Percentiles rank a stretch among this genome's conserved stretches.
Evolutionary conservation across 345 rosid genomes (phyloP).

Genomic region (Populus deltoides): DNA sequence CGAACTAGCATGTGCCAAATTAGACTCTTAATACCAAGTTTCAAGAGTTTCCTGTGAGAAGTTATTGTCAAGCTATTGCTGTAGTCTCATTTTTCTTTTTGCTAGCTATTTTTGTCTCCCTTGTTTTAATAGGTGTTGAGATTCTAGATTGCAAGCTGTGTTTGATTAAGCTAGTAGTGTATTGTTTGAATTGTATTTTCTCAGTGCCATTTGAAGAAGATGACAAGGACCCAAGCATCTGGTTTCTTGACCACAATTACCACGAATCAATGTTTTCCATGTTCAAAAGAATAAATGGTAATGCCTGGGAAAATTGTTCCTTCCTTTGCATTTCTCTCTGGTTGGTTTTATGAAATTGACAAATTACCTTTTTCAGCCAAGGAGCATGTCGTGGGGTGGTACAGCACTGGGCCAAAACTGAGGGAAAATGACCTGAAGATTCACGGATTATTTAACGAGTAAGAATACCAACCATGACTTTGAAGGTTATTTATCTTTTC

Average conservation of each 20-base stretch:
- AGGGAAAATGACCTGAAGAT: constrained; percentile 84
- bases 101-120: not conserved
- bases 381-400: constrained; percentile 98
- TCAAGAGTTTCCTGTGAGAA: not conserved
- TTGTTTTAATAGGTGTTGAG: not conserved
- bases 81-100: not conserved
- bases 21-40: not conserved
- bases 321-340: not conserved
- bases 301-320: not conserved
- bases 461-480: constrained; percentile 21
- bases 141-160: not conserved
- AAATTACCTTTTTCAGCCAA: constrained; percentile 52
- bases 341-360: not conserved
- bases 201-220: constrained; percentile 98
- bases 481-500: not conserved
- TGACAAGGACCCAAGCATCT: constrained; percentile 80
- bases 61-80: not conserved
- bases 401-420: constrained; percentile 89
- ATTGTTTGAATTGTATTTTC: constrained; percentile 8
- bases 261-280: constrained; percentile 93
- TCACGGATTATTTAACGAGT: constrained; percentile 72
- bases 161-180: not conserved
- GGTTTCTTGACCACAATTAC: constrained; percentile 98
- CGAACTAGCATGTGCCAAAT: not conserved
- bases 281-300: constrained; percentile 97